These are phyloP conservation scores for Bassia scoparia DNA, from an alignment of 148 eudicot genomes.

Conservation along the genomic window DNA sequence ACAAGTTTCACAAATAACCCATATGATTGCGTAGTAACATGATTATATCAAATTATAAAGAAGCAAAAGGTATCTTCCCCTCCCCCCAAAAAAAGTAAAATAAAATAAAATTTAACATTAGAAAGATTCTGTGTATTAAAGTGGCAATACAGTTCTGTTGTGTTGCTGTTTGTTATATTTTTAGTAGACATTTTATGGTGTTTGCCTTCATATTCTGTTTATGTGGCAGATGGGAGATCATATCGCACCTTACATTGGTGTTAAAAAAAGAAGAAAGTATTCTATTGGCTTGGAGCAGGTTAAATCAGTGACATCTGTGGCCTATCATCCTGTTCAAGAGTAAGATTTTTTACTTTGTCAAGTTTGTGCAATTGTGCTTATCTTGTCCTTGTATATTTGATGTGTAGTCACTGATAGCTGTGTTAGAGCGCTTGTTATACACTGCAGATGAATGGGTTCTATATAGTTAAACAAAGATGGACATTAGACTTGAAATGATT, in stretches of 20 bases:
- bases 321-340: conserved; percentile 67
- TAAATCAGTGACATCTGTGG: conserved; percentile 45
- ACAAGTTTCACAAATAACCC: too few species aligned
- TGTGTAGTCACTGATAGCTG: background rate
- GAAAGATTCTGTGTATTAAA: too few species aligned
- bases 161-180: background rate
- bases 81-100: too few species aligned
- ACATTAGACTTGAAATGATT: background rate
- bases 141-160: too few species aligned
- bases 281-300: conserved; percentile 52
- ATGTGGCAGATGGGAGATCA: conserved; percentile 50
- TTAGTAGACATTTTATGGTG: background rate
- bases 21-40: too few species aligned
- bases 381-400: too few species aligned
- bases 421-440: background rate
- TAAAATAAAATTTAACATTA: too few species aligned
- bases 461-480: background rate
- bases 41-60: too few species aligned
- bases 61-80: too few species aligned
- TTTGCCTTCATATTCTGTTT: background rate
- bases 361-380: background rate
- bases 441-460: background rate
- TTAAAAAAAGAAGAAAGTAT: conserved; percentile 73
- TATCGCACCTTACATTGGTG: conserved; percentile 50
- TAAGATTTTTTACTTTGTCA: conserved; percentile 35